phyloP scores from a whole-genome alignment of 2,329 filamentous ascomycete genomes.

The Neurospora sp. region DNA sequence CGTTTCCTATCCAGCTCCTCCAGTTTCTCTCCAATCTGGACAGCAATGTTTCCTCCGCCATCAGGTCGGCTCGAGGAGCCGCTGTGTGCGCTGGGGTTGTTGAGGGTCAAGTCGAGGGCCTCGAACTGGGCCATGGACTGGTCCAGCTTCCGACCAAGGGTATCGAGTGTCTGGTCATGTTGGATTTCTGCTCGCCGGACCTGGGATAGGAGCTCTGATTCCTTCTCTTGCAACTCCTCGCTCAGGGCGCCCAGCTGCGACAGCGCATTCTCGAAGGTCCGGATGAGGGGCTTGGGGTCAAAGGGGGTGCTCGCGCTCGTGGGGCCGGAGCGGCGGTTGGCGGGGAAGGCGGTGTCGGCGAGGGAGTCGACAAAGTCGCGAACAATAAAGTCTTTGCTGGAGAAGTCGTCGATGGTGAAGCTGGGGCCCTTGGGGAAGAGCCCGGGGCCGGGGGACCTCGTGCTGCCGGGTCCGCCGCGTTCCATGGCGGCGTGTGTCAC shows the following conservation, averaged over 20 bases:
- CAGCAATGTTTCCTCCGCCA: slow-evolving; percentile 74
- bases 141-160: slow-evolving; percentile 79
- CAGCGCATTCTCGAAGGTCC: slow-evolving; percentile 75
- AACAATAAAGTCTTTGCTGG: slow-evolving; percentile 88
- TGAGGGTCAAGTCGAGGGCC: slow-evolving; percentile 73
- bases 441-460: slow-evolving; percentile 62
- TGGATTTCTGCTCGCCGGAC: slow-evolving; percentile 86
- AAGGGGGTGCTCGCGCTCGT: slow-evolving; percentile 54
- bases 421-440: slow-evolving; percentile 69
- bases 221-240: slow-evolving; percentile 78
- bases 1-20: slow-evolving; percentile 92
- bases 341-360: slow-evolving; percentile 73
- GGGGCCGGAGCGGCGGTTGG: slow-evolving; percentile 66
- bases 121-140: slow-evolving; percentile 89
- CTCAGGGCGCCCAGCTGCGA: slow-evolving; percentile 60
- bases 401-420: slow-evolving; percentile 83
- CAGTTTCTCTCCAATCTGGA: slow-evolving; percentile 86
- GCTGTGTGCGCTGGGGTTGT: slow-evolving; percentile 39
- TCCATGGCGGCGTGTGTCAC: slow-evolving; percentile 26
- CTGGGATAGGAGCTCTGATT: slow-evolving; percentile 82
- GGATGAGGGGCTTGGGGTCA: slow-evolving; percentile 92
- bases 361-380: slow-evolving; percentile 94
- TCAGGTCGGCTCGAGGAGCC: slow-evolving; percentile 38
- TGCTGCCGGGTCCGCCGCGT: slow-evolving; percentile 31
- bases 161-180: slow-evolving; percentile 84